These are phyloP conservation scores for Spinacia oleracea DNA, from an alignment of 179 eudicot species.

Conservation along the genomic window DNA sequence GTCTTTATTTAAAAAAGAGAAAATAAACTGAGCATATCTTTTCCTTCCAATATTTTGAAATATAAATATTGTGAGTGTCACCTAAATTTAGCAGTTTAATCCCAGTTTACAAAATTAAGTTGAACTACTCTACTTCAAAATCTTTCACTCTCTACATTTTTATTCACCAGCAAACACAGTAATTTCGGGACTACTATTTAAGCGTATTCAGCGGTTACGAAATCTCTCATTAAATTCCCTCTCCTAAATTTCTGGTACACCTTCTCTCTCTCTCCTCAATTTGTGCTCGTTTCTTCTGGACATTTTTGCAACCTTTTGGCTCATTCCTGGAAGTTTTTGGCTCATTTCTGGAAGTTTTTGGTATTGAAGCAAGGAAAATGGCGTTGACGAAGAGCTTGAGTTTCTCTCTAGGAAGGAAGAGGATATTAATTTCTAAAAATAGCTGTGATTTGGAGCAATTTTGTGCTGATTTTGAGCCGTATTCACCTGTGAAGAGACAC, in stretches of 20 bases:
- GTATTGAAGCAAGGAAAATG: conserved; percentile 28
- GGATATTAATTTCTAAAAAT: conserved; percentile 42
- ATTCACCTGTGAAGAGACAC: conserved; percentile 35
- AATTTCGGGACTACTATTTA: neutral
- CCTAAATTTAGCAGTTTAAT: neutral
- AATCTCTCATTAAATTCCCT: conserved; percentile 18
- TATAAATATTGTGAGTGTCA: neutral
- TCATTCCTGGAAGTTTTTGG: neutral
- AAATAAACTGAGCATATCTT: neutral
- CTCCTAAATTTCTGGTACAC: neutral
- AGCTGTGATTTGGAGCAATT: conserved; percentile 34
- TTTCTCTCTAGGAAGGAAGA: conserved; percentile 51
- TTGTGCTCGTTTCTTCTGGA: neutral
- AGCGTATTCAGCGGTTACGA: conserved; percentile 18
- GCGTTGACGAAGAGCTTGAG: conserved; percentile 45
- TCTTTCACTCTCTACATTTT: too few relatives aligned
- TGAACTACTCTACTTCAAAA: neutral
- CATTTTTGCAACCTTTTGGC: neutral
- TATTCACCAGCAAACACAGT: neutral
- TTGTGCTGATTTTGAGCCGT: conserved; percentile 30
- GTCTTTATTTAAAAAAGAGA: neutral
- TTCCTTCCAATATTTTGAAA: neutral
- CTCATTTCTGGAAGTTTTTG: neutral
- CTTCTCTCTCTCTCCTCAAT: neutral
- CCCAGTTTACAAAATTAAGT: conserved; percentile 12